A percentile compares a stretch with the other conserved stretches of the same genome.
These are phyloP conservation scores for Trichoderma breve DNA, from an alignment of 2,329 filamentous ascomycete genomes.

Conservation along the genomic window DNA sequence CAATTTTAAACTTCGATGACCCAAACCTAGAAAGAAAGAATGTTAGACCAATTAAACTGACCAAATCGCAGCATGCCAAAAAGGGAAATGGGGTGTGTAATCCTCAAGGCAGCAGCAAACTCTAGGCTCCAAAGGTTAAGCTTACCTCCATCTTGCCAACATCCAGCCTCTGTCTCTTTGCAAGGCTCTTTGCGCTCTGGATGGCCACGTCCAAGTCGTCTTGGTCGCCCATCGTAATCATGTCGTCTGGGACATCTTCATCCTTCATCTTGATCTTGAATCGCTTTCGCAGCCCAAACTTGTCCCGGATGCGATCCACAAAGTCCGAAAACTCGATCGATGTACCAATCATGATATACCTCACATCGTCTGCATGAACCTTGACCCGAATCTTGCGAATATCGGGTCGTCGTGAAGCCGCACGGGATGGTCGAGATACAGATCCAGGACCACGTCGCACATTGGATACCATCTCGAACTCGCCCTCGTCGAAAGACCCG, in stretches of 20 bases:
- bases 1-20: constrained; percentile 40
- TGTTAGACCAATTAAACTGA: constrained; percentile 26
- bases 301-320: constrained; percentile 75
- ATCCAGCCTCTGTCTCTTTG: constrained; percentile 71
- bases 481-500: constrained; percentile 68
- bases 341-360: constrained; percentile 83
- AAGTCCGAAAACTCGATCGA: constrained; percentile 75
- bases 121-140: neutral
- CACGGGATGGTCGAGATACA: constrained; percentile 49
- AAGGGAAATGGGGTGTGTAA: neutral
- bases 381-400: constrained; percentile 84
- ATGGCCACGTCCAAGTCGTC: constrained; percentile 92
- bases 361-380: constrained; percentile 85
- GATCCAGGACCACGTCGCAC: constrained; percentile 47
- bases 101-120: constrained; percentile 11
- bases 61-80: neutral
- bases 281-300: constrained; percentile 73
- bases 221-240: constrained; percentile 96
- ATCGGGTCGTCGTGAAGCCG: constrained; percentile 60
- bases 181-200: constrained; percentile 63
- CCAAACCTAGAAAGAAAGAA: constrained; percentile 44
- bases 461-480: constrained; percentile 74
- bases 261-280: constrained; percentile 90
- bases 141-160: constrained; percentile 95
- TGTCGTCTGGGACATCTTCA: constrained; percentile 74